These are phyloP conservation scores for Podila clonocystis DNA, from an alignment of 192 early-diverging fungal genomes.

Conservation along the genomic window DNA sequence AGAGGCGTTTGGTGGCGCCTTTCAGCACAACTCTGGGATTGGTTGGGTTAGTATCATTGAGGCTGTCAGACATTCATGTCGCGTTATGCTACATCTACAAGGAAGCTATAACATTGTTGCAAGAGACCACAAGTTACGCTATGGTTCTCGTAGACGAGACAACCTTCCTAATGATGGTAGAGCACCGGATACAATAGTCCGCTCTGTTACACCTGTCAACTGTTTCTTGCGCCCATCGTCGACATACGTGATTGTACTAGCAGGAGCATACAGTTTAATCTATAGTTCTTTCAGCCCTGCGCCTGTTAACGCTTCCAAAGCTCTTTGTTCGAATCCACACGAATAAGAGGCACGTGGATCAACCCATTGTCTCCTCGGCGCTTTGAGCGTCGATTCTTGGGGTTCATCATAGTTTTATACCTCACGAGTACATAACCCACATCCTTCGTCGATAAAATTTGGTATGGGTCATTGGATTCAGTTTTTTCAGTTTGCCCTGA, in stretches of 20 bases:
- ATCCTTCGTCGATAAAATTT: neutral
- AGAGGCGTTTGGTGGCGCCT: too few species aligned
- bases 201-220: neutral
- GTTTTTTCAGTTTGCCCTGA: too few species aligned
- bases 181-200: too few species aligned
- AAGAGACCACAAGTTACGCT: too few species aligned
- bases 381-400: neutral
- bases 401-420: neutral
- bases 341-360: neutral
- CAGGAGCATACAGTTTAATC: slow-evolving; percentile 4
- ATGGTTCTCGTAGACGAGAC: too few species aligned
- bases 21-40: too few species aligned
- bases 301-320: slow-evolving; percentile 1
- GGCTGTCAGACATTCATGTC: too few species aligned
- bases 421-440: neutral
- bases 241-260: neutral
- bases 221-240: slow-evolving; percentile 7
- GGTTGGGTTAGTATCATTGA: too few species aligned
- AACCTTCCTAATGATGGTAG: too few species aligned
- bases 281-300: slow-evolving; percentile 1
- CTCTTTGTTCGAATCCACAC: neutral
- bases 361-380: slow-evolving; percentile 1
- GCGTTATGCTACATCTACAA: too few species aligned
- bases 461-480: too few species aligned
- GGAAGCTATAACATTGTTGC: too few species aligned